Evolutionary conservation across 108 stramenopile species (phyloP).

Genomic region (Cyclotella cryptica): DNA sequence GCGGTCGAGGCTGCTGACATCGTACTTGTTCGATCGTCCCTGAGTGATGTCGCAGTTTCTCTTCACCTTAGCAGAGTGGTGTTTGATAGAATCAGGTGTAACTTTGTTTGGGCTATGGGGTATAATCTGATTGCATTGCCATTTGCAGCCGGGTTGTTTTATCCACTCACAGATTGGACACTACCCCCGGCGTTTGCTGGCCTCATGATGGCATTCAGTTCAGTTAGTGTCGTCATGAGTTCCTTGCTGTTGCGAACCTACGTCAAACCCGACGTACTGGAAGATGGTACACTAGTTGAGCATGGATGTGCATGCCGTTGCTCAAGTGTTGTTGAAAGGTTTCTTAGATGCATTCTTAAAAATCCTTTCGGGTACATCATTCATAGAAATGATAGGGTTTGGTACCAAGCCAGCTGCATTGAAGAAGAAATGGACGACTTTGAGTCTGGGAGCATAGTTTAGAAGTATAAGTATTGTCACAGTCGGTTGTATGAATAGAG

Average conservation of each 20-base stretch:
- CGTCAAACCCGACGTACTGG: conserved; percentile 63
- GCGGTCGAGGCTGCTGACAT: conserved; percentile 96
- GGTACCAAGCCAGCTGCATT: not conserved
- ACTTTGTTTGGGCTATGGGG: conserved; percentile 92
- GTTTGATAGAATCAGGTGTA: conserved; percentile 90
- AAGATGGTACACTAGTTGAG: conserved; percentile 58
- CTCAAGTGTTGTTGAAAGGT: conserved; percentile 1
- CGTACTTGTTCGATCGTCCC: conserved; percentile 89
- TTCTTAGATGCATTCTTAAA: conserved; percentile 1
- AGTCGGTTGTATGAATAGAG: no score
- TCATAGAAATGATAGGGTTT: conserved; percentile 7
- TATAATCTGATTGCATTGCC: conserved; percentile 98
- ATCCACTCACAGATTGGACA: conserved; percentile 81
- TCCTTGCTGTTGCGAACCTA: conserved; percentile 79
- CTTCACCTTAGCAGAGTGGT: conserved; percentile 89
- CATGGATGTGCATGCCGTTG: conserved; percentile 37
- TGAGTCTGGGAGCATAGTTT: conserved; percentile 12
- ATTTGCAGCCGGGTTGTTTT: conserved; percentile 94
- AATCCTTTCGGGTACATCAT: conserved; percentile 25
- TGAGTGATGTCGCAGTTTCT: conserved; percentile 90
- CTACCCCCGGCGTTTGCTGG: conserved; percentile 95
- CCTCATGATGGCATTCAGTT: conserved; percentile 93
- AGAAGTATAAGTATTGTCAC: no score
- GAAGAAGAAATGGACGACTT: conserved; percentile 9
- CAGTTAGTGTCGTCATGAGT: conserved; percentile 89